Evolutionary conservation across 176 grass and related monocot species (phyloP), one percentile per base, ranked within the genome.

Genomic region (Paspalum vaginatum): DNA sequence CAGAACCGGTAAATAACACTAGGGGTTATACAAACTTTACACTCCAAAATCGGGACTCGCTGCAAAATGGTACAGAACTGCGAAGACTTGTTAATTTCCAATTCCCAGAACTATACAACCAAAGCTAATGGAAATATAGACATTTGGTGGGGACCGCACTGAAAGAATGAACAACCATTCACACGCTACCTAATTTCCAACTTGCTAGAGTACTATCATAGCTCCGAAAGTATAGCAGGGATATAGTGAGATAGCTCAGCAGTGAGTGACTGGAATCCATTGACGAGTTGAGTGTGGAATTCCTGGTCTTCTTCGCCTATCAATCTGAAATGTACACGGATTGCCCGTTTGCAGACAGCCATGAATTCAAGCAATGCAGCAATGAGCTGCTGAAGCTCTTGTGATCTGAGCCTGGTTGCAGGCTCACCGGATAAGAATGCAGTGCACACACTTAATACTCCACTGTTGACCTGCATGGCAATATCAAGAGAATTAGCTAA

Each of bases 241-340:
- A 99, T 99, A 70, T 99, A 99, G 72, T 91, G 97, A 43, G 97
- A 99, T 58, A 99, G 88, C 88, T 99, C 97, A 38, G 97, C 97
- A 3, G 97, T 99, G 48, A 99, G 93, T 76, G 97, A 93, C 63
- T 99, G 97, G 84, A 99, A 99, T 39, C 97, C 97, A 41, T 99
- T 95, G 66, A 99, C 97, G 63, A 99, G 90, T 75, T 99, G 96
- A 4, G 97, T 99, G 82, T 99, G 97, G 79, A 99, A 99, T 58
- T 99, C 97, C 80, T 99, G 88, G 74, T 99, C 93, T 86, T 99
- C 97, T 86, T 96, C 97, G 1, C 97, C 97, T 69, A 99, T 96
- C 79, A 99, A 83, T 81, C 97, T 91, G 65, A 96, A 93, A 87
- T 99, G 97, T 41, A 99, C 97, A 56, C 97, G 88, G 43, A 99